phyloP scores from a whole-genome alignment of 129 eudicot species.

The Mikania micrantha region DNA sequence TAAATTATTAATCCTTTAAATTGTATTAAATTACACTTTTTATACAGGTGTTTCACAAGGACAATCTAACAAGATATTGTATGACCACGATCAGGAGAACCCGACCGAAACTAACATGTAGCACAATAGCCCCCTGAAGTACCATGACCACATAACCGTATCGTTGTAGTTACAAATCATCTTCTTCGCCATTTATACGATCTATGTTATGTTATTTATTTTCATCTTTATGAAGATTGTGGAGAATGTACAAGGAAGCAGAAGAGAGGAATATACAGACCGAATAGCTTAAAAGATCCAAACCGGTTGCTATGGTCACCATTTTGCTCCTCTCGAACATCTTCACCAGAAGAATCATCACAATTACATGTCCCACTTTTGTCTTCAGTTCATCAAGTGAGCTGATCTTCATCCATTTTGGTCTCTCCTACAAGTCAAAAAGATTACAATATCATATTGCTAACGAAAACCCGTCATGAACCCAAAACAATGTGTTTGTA shows the following conservation, averaged over 20 bases:
- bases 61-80: too few relatives aligned
- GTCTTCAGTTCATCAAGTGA: constrained; percentile 92
- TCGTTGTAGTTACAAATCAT: constrained; percentile 9
- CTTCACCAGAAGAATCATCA: constrained; percentile 96
- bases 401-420: constrained; percentile 95
- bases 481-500: neutral
- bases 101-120: too few relatives aligned
- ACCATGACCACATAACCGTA: neutral
- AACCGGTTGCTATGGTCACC: constrained; percentile 90
- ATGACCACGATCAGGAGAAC: too few relatives aligned
- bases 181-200: neutral
- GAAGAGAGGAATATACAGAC: constrained; percentile 88
- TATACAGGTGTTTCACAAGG: too few relatives aligned
- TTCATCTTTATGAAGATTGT: constrained; percentile 77
- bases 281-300: constrained; percentile 83
- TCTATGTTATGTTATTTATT: constrained; percentile 20
- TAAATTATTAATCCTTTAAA: too few relatives aligned
- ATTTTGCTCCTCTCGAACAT: constrained; percentile 99
- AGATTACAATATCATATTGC: neutral
- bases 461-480: neutral
- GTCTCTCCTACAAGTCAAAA: constrained; percentile 65
- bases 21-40: too few relatives aligned
- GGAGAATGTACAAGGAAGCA: constrained; percentile 92
- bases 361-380: constrained; percentile 92
- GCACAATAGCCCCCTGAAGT: neutral